These are phyloP conservation scores for Oenanthe sinensis DNA, from an alignment of 129 eudicot genomes.

Conservation along the genomic window DNA sequence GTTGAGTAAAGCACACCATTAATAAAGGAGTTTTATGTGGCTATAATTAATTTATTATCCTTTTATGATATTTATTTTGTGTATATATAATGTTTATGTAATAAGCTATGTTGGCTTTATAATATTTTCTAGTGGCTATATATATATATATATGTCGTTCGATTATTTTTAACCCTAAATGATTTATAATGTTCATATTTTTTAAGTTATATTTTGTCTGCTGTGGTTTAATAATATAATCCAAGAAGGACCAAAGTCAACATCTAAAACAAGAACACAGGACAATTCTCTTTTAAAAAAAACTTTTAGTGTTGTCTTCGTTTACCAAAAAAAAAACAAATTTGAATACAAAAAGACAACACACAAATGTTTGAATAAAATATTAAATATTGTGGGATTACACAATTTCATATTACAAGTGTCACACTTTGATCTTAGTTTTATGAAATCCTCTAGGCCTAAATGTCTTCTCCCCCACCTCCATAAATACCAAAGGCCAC, in stretches of 20 bases:
- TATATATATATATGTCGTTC: no score
- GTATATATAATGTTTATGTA: no score
- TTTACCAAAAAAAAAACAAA: background rate
- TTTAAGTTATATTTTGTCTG: background rate
- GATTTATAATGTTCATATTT: background rate
- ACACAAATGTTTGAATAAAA: background rate
- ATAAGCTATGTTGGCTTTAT: no score
- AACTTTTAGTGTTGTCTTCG: background rate
- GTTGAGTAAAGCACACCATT: no score
- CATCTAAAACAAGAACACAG: conserved; percentile 6
- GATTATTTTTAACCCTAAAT: no score
- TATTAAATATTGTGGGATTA: background rate
- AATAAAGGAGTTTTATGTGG: background rate
- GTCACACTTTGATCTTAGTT: background rate
- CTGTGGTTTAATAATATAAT: background rate
- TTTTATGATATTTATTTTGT: no score
- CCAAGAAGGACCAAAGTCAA: conserved; percentile 5
- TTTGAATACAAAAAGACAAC: background rate
- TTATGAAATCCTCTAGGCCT: background rate
- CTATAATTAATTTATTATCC: background rate
- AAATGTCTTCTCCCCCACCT: background rate
- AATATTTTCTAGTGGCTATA: no score
- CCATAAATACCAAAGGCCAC: conserved; percentile 20
- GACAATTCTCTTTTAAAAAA: background rate
- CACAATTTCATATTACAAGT: background rate